These are phyloP conservation scores for Xylaria sp. DNA, from an alignment of 2,329 filamentous ascomycete genomes.

Conservation along the genomic window DNA sequence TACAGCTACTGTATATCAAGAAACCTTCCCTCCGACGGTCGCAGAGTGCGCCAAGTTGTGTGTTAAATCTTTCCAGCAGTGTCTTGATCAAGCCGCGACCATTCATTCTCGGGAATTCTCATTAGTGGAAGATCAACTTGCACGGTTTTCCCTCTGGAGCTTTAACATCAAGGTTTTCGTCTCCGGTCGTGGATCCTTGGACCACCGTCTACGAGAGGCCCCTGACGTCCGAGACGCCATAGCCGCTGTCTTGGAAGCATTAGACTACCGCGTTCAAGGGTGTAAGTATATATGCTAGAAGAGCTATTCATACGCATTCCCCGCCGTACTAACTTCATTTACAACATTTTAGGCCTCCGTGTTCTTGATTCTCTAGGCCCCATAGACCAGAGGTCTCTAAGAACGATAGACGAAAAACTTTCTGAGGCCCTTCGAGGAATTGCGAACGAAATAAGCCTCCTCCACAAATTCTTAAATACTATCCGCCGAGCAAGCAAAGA, in stretches of 20 bases:
- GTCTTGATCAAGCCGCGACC: not conserved
- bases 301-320: no score
- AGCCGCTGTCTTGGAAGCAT: not conserved
- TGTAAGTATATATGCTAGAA: not conserved
- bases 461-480: not conserved
- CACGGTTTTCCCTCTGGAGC: not conserved
- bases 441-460: not conserved
- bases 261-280: not conserved
- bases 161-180: not conserved
- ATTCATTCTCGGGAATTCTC: not conserved
- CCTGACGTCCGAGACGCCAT: slow-evolving; percentile 1
- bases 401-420: not conserved
- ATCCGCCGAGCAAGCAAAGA: slow-evolving; percentile 2
- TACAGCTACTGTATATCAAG: no score
- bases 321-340: no score
- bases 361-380: not conserved
- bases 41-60: not conserved
- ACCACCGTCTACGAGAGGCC: not conserved
- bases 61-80: not conserved
- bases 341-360: no score
- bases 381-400: no score
- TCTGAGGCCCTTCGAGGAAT: not conserved
- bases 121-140: not conserved
- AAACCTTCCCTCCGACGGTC: not conserved
- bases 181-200: not conserved